Base-by-base conservation (phyloP, 371 early-diverging fungal genomes). In the Mucor saturninus region DNA sequence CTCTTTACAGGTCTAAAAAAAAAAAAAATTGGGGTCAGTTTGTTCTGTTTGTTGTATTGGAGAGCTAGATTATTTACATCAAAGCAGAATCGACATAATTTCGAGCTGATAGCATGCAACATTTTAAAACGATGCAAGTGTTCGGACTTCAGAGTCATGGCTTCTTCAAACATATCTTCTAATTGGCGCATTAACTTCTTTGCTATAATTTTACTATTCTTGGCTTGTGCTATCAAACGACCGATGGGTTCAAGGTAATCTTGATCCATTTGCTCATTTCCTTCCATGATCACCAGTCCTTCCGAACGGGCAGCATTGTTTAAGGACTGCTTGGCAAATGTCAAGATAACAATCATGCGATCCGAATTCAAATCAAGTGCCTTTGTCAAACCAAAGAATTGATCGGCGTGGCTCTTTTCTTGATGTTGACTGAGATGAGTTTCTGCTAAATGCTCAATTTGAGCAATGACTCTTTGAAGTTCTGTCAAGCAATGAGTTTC, bases 391-490 rank as follows among this genome's bases (percentile, higher is more conserved):
- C 83, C 85, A 58, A 84, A 80, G 83, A 85, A 83, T 49, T 85
- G 81, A 45, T 85, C 88, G 2, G 68, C 67, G 43, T 74, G 72
- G 15, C 66, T 74, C 5, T 59, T 67, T 35, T 78, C 79, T 13
- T 69, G 68, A 32, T 76, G 75, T n/a, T 65, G 67, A 2, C 53
- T 64, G 39, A 91, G 67, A 56, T 89, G 81, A 1, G 73, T 74
- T 15, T 92, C 91, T 6, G 85, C 83, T 40, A 92, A 65, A 48
- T 88, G 88, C 26, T 87, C 86, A 32, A 92, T 68, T 56, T 91
- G 91, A 0, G 88, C 71, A 32, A 89, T 83, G 49, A 87, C 78
- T 56, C 87, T 75, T 48, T 88, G 85, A 45, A 92, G 45, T 65
- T 91, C 90, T 14, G 77, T 62, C 43, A 91, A 68, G 35, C 83